phyloP scores from a whole-genome alignment of 345 rosid species.

The Arabis alpina region DNA sequence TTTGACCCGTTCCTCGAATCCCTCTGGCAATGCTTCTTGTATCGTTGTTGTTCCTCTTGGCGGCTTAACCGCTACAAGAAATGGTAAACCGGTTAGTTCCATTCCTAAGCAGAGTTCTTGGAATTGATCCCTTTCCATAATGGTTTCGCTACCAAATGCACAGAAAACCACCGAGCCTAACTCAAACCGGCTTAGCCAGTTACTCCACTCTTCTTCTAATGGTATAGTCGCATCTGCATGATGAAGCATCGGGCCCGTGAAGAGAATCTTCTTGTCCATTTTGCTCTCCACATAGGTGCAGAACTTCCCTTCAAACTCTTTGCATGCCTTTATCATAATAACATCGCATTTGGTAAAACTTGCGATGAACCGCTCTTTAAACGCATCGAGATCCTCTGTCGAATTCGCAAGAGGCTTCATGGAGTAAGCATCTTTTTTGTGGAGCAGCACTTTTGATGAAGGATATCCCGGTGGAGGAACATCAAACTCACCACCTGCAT shows the following conservation, averaged over 20 bases:
- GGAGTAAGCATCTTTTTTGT: slow-evolving; percentile 24
- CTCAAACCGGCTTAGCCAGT: slow-evolving; percentile 31
- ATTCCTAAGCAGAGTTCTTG: slow-evolving; percentile 54
- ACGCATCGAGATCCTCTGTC: too few species aligned
- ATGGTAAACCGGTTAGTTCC: slow-evolving; percentile 47
- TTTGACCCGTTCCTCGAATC: slow-evolving; percentile 45
- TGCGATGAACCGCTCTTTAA: slow-evolving; percentile 2
- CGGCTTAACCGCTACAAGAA: slow-evolving; percentile 47
- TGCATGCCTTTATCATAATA: slow-evolving; percentile 44
- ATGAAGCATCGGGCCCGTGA: slow-evolving; percentile 52
- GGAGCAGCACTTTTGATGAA: slow-evolving; percentile 26
- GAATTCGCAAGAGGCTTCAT: slow-evolving; percentile 18
- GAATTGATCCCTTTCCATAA: slow-evolving; percentile 45
- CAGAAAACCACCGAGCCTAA: slow-evolving; percentile 42
- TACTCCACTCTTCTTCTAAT: slow-evolving; percentile 41
- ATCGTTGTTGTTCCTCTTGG: slow-evolving; percentile 45
- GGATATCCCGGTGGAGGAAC: slow-evolving; percentile 44
- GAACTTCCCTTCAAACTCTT: slow-evolving; percentile 48
- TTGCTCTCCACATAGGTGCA: slow-evolving; percentile 41
- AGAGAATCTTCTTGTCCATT: slow-evolving; percentile 30
- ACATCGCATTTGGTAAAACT: slow-evolving; percentile 43
- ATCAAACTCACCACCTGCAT: slow-evolving; percentile 27
- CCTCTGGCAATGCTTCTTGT: slow-evolving; percentile 54
- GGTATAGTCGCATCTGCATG: slow-evolving; percentile 15
- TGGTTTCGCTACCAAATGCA: slow-evolving; percentile 51